These are phyloP conservation scores for Scedosporium aurantiacum DNA, from an alignment of 2,329 filamentous ascomycete genomes.

Conservation along the genomic window DNA sequence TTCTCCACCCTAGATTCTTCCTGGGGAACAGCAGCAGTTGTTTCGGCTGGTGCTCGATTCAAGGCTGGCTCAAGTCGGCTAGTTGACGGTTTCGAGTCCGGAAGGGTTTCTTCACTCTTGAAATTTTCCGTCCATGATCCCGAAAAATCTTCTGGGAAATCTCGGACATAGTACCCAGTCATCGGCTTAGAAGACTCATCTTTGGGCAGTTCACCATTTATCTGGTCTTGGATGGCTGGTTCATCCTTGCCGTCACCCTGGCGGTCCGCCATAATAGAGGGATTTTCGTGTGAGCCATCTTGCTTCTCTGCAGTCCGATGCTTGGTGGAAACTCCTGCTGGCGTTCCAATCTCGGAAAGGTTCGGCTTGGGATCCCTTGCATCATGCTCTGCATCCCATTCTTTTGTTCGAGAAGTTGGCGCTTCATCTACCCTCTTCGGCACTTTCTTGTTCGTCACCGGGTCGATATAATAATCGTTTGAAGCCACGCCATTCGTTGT, in stretches of 20 bases:
- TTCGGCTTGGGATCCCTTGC: neutral
- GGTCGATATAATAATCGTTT: slow-evolving; percentile 38
- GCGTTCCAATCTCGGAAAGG: neutral
- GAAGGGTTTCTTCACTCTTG: neutral
- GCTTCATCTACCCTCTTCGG: slow-evolving; percentile 10
- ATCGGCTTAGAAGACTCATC: neutral
- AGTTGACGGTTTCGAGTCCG: neutral
- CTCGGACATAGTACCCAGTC: neutral
- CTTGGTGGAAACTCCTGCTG: neutral
- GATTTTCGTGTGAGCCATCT: neutral
- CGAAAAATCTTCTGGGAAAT: slow-evolving; percentile 4
- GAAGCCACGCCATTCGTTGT: neutral
- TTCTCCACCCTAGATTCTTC: neutral
- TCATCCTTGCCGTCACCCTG: neutral
- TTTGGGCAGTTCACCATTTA: neutral
- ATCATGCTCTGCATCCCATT: neutral
- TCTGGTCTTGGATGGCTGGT: neutral
- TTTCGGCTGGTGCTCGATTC: neutral
- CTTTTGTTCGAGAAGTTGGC: neutral
- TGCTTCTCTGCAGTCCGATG: neutral
- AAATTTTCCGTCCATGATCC: neutral
- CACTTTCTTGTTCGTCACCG: slow-evolving; percentile 47
- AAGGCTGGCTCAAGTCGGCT: slow-evolving; percentile 1
- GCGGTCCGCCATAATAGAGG: neutral
- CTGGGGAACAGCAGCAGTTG: neutral